Conservation (phyloP, 129 eudicot genomes). For the Solidago caesia region DNA sequence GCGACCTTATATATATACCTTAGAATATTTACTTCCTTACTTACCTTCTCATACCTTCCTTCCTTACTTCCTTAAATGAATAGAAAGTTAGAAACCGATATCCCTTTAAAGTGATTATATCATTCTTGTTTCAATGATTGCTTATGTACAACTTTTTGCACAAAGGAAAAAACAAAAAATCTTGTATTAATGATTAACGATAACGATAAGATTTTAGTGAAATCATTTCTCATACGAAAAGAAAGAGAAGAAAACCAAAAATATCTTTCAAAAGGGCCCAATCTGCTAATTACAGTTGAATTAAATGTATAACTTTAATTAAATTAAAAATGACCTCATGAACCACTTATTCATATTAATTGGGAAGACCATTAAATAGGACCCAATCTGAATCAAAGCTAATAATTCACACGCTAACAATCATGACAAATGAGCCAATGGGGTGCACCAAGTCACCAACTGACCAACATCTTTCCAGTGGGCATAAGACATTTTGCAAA, state of each 20-base stretch:
- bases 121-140: neutral
- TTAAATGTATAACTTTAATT: neutral
- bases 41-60: too few species aligned
- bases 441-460: neutral
- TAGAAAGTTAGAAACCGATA: too few species aligned
- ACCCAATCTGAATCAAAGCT: slow-evolving; percentile 23
- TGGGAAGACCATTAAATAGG: slow-evolving; percentile 26
- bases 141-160: too few species aligned
- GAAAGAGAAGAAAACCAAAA: neutral
- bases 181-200: neutral
- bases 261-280: neutral
- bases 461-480: slow-evolving; percentile 1
- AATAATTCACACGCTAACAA: slow-evolving; percentile 27
- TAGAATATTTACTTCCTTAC: too few species aligned
- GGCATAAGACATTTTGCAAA: neutral
- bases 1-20: too few species aligned
- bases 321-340: slow-evolving; percentile 3
- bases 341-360: slow-evolving; percentile 22
- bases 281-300: neutral
- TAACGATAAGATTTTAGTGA: too few species aligned
- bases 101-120: neutral
- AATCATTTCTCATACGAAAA: neutral
- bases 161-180: neutral
- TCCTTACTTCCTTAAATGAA: too few species aligned
- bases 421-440: slow-evolving; percentile 22